phyloP scores from a whole-genome alignment of 169 alveolate species.

The Plasmodium malariae region DNA sequence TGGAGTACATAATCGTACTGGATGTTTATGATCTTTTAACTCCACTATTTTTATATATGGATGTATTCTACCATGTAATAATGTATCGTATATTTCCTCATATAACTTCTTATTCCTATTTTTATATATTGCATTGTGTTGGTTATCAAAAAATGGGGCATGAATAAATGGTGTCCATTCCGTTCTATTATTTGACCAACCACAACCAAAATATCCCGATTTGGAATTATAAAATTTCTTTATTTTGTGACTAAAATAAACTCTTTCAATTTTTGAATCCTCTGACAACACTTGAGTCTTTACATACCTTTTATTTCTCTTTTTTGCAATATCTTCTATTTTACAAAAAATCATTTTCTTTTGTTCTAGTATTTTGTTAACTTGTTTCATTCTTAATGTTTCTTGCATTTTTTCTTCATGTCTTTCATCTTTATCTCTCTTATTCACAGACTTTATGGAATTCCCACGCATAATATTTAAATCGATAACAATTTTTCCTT shows the following conservation, averaged over 20 bases:
- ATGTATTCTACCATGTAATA: slow-evolving; percentile 86
- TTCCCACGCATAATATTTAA: slow-evolving; percentile 11
- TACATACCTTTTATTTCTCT: slow-evolving; percentile 67
- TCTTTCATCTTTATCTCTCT: slow-evolving; percentile 22
- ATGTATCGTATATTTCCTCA: slow-evolving; percentile 81
- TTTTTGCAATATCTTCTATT: slow-evolving; percentile 70
- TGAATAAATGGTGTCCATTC: slow-evolving; percentile 78
- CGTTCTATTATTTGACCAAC: slow-evolving; percentile 74
- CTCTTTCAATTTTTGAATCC: slow-evolving; percentile 72
- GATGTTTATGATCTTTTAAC: slow-evolving; percentile 89
- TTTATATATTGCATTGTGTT: slow-evolving; percentile 71
- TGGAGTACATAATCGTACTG: slow-evolving; percentile 90
- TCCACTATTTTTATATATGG: slow-evolving; percentile 87
- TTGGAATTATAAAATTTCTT: slow-evolving; percentile 71
- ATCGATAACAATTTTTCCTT: slow-evolving; percentile 73
- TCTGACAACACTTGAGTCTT: slow-evolving; percentile 69
- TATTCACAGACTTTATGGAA: neutral
- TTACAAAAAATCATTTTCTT: slow-evolving; percentile 70
- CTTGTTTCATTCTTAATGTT: slow-evolving; percentile 30
- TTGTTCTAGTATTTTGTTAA: slow-evolving; percentile 42
- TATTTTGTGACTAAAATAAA: slow-evolving; percentile 74
- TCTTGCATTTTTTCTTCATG: slow-evolving; percentile 26
- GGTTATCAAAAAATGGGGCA: slow-evolving; percentile 77
- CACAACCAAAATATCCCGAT: slow-evolving; percentile 75
- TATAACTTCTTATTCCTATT: slow-evolving; percentile 76